phyloP scores from a whole-genome alignment of 1,284 basidiomycete species.

The Lentinula novae-zelandiae region DNA sequence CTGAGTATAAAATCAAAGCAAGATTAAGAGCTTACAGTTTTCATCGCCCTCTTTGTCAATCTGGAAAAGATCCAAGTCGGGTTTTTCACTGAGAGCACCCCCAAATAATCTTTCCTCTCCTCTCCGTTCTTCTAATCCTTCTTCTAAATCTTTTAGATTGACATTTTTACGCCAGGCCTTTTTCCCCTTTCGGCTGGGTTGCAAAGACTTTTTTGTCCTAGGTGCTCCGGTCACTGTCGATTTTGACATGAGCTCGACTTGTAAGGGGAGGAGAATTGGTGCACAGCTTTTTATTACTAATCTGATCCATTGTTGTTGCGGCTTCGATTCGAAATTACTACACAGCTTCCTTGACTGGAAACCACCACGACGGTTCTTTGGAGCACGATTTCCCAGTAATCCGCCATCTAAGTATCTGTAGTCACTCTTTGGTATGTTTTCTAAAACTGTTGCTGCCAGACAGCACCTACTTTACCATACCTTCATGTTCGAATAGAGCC shows the following conservation, averaged over 20 bases:
- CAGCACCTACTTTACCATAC: background rate
- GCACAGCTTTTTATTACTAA: background rate
- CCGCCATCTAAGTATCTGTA: background rate
- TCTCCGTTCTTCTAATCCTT: constrained; percentile 68
- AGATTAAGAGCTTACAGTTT: constrained; percentile 43
- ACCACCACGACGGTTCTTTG: background rate
- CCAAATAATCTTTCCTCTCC: constrained; percentile 78
- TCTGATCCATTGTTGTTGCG: background rate
- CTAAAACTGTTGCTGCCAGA: background rate
- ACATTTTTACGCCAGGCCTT: constrained; percentile 93
- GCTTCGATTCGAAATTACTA: background rate
- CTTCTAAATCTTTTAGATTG: constrained; percentile 74
- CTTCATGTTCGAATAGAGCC: background rate
- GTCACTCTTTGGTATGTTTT: background rate
- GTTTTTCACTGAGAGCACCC: constrained; percentile 52
- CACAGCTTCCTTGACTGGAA: constrained; percentile 7
- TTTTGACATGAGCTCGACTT: background rate
- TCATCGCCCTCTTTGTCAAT: constrained; percentile 81
- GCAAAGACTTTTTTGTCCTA: constrained; percentile 23
- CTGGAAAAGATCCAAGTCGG: constrained; percentile 72
- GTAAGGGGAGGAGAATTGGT: background rate
- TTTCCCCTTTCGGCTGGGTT: constrained; percentile 85
- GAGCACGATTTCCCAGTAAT: background rate
- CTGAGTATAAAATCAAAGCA: background rate
- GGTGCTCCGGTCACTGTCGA: background rate